Evolutionary conservation across 2,329 filamentous ascomycete genomes (phyloP).

Genomic region (Verticillium isaacii): DNA sequence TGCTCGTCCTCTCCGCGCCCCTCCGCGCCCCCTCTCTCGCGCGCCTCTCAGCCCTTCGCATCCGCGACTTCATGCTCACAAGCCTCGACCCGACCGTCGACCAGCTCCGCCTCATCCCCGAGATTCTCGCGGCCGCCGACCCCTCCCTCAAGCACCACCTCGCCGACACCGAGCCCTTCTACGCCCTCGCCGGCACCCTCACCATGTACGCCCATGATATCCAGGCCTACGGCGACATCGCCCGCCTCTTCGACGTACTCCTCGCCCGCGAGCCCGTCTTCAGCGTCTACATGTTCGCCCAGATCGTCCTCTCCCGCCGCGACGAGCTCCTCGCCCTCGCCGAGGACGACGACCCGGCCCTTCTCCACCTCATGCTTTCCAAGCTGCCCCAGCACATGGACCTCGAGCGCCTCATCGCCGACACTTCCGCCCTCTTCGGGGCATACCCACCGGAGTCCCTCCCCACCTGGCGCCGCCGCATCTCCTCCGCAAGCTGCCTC

Average conservation of each 20-base stretch:
- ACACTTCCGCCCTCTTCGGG: slow-evolving; percentile 59
- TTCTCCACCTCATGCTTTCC: slow-evolving; percentile 83
- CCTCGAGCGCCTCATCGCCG: slow-evolving; percentile 69
- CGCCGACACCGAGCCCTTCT: slow-evolving; percentile 78
- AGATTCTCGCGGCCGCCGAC: slow-evolving; percentile 71
- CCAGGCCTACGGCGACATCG: slow-evolving; percentile 81
- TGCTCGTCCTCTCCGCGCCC: slow-evolving; percentile 71
- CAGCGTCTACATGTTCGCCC: slow-evolving; percentile 85
- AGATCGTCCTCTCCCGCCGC: slow-evolving; percentile 76
- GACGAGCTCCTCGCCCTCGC: slow-evolving; percentile 83
- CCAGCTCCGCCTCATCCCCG: slow-evolving; percentile 83
- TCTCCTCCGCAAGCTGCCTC: slow-evolving; percentile 74
- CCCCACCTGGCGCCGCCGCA: slow-evolving; percentile 58
- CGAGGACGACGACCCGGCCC: slow-evolving; percentile 81
- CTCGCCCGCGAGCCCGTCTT: slow-evolving; percentile 84
- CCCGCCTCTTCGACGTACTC: slow-evolving; percentile 87
- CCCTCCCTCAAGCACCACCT: slow-evolving; percentile 69
- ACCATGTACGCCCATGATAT: slow-evolving; percentile 98
- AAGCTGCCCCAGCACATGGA: slow-evolving; percentile 80
- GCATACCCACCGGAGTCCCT: slow-evolving; percentile 68
- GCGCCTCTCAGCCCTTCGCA: slow-evolving; percentile 82
- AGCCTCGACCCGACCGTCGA: slow-evolving; percentile 73
- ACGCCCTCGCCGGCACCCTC: slow-evolving; percentile 86
- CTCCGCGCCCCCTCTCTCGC: slow-evolving; percentile 59
- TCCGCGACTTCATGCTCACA: slow-evolving; percentile 97